Base-by-base conservation (phyloP, 2,329 filamentous ascomycete species). In the Metarhizium humberi region DNA sequence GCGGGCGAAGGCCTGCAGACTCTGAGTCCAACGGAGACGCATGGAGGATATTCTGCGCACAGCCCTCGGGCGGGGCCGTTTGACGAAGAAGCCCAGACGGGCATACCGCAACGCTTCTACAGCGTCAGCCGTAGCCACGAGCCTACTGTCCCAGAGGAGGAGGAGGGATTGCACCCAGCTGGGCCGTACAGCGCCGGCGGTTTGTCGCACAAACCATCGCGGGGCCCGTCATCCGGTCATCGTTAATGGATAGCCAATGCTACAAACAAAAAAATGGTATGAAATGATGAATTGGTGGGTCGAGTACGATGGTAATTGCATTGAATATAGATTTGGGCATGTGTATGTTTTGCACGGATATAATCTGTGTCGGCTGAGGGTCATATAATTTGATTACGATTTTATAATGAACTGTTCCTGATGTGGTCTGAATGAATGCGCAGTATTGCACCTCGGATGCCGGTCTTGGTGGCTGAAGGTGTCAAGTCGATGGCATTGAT, bases 1-100 rank as follows among this genome's bases (percentile, higher is more conserved):
- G 74, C 76, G 8, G 78, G 78, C 54, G 76, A 79, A 50, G 70
- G 68, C 1, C 61, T 76, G 8, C 71, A 75, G 8, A 61, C 67
- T 3, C 64, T 69, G 36, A 65, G 66, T 52, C 65, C 61, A 56
- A 65, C 56, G 5, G 65, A 64, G 34, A 62, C 63, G 49, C 52
- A 63, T 49, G 58, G 62, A 60, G 18, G 64, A 55, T 52, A 59
- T 60, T 32, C 67, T 60, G 53, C 66, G 57, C 65, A 66, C 16
- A 69, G 66, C 57, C 66, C 68, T 2, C 67, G 66, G n/a, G 63
- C 61, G 5, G 64, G 63, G 32, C 64, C 64, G 3, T 75, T 73
- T 55, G 75, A 78, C 54, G 72, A 77, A 51, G 75, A 78, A 64
- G 67, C 74, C 2, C 66, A 71, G 58, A 71, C 64, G 2, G 71